Conservation (phyloP, 208 protist genomes). For the Eutreptiella sp. region DNA sequence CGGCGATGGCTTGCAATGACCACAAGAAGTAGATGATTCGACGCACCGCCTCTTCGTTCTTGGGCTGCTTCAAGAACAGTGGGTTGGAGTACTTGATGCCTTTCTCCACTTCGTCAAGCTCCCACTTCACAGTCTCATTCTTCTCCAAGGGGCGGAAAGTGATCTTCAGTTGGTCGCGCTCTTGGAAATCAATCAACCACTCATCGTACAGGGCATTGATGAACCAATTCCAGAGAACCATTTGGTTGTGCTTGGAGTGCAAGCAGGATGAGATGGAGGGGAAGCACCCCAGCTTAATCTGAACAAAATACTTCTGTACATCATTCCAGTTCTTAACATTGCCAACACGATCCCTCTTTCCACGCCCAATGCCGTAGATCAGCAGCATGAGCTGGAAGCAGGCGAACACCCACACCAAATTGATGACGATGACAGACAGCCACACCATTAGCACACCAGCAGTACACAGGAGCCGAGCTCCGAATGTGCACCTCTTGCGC, state of each 20-base stretch:
- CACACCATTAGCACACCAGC: constrained; percentile 21
- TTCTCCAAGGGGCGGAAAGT: too few species aligned
- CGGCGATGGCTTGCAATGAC: neutral
- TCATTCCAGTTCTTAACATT: constrained; percentile 26
- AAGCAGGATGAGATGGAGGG: constrained; percentile 2
- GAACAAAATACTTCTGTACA: constrained; percentile 4
- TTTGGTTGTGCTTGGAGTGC: neutral
- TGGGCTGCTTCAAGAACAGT: constrained; percentile 13
- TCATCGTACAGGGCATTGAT: constrained; percentile 12
- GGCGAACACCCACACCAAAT: constrained; percentile 15
- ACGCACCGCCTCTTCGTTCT: constrained; percentile 7
- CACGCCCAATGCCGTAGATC: constrained; percentile 12
- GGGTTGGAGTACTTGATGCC: neutral
- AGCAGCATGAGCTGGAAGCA: constrained; percentile 24
- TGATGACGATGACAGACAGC: constrained; percentile 11
- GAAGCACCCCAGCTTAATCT: neutral
- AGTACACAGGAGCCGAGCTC: neutral
- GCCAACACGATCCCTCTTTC: constrained; percentile 9
- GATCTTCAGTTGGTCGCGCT: constrained; percentile 7
- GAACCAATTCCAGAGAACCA: constrained; percentile 10
- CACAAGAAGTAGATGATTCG: constrained; percentile 28
- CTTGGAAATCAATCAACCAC: constrained; percentile 5
- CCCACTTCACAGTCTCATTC: too few species aligned
- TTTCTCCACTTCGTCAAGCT: too few species aligned
- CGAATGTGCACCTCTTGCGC: neutral